Evolutionary conservation across 805 yeast species (phyloP), one percentile per base, ranked within the genome.

Genomic region (Wickerhamomyces queroliae): DNA sequence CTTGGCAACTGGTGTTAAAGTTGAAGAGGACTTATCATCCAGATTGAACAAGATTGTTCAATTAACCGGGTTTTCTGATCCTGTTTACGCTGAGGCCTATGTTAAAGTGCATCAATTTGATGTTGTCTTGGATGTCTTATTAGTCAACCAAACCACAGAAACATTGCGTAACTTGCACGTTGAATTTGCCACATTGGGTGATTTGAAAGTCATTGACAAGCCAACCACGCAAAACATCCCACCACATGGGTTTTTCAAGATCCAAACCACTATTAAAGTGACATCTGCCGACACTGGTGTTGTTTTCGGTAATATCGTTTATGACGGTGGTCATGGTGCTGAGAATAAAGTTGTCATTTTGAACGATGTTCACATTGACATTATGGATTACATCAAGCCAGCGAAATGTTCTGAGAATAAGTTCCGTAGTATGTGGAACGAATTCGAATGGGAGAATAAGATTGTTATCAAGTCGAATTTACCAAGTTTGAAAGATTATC

Each of bases 361-460:
- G 57, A 88, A 87, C 55, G 98, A 93, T 59, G 89, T 93, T 36
- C 96, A 90, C 59, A 90, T 93, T 43, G 96, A 93, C 61, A 86
- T 93, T 39, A 87, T 93, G 89, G 98, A 93, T 63, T 93, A 93
- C 67, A 89, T 93, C 62, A 88, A 87, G 61, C 97, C 99, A 17
- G 93, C 95, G n/a, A 74, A 76, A 19, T 86, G 95, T 61, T 69
- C 89, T 13, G 98, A 91, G 64, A 78, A 80, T 33, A 83, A 78
- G 50, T 93, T 93, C 84, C 84, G 99, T 58, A 76, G 80, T 55
- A 91, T 90, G 98, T 93, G 99, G 99, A 88, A 89, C 61, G 97
- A 90, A 61, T 93, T 95, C 59, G 99, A 93, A 67, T 93, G 99
- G 99, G 99, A 93, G 65, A 93, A 93, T 70, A 93, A 93, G 70